Base-by-base conservation (phyloP, 148 eudicot species). In the Cornus kousa region DNA sequence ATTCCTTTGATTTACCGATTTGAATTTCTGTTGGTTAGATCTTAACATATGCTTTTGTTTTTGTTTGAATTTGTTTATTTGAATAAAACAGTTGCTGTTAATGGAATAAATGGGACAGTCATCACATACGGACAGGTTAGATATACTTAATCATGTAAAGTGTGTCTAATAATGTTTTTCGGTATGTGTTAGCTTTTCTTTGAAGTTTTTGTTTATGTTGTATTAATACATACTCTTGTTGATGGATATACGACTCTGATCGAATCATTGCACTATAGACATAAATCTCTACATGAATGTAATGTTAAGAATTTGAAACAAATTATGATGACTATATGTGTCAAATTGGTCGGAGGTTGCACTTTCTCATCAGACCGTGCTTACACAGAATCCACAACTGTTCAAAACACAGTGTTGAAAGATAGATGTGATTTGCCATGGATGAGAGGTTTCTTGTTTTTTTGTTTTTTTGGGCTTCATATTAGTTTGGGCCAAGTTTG, bases 81-180 rank as follows among this genome's bases (percentile, higher is more conserved):
- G 80, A 31, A 43, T 75, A 37, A 75, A 74, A 78, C 90, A 93
- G 97, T 90, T 85, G 94, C 86, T 71, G 81, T 90, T 59, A 86
- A 86, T 78, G 95, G 83, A 57, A 80, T 88, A 67, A 95, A 93
- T 82, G 98, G 98, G 71, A 90, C 96, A 68, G 83, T 95, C 78
- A 88, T 95, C 78, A 88, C 93, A 37, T 95, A 93, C 72, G 98
- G 98, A 53, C 98, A 95, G 94, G 97, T 95, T 85, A 82, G 22
- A 62, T 20, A 2, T 50, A 50, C 57, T 50, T 50, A 9, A 50
- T 50, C 4, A 53, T 53, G 59, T 16, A 16, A 53, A 12, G 59
- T 53, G 53, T 48, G 5, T 48, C 53, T 48, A 3, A 48, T 8
- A 48, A 3, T 48, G 11, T 1, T 48, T 48, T 7, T 48, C 1